Evolutionary conservation across 495 filamentous ascomycete genomes (phyloP), one percentile per base, ranked within the genome.

Genomic region (Xylaria grammica): DNA sequence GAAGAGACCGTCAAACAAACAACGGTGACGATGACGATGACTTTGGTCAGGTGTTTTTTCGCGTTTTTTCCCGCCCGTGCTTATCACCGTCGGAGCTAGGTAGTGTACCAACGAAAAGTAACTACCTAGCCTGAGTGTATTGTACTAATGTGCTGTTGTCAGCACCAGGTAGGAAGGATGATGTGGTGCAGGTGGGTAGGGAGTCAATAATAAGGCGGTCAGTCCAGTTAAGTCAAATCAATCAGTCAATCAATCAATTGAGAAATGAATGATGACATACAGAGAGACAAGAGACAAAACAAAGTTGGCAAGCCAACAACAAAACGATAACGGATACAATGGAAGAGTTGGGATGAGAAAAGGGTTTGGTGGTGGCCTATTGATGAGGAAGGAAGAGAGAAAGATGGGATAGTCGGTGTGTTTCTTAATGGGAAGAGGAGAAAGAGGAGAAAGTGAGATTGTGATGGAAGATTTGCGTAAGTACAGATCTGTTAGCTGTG

Each of bases 401-500:
- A 29, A 58, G 56, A 24, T 34, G 26, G 29, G 20, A 17, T 8
- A 13, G 56, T 29, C 24, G 38, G 27, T 48, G 42, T 46, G 26
- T 27, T 34, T 17, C 15, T 4, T 3, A 20, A 20, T 57, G 38
- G 24, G 56, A 44, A 34, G 55, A 58, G 40, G 56, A 59, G 56
- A 48, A 59, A 29, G 56, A 46, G 56, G 56, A 59, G 56, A 59
- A 42, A 19, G 26, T 19, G 22, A 45, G 49, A 24, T 54, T 20
- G 49, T 45, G 60, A 62, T 38, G 60, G 50, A 46, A 63, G 60
- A 26, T 6, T 55, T 55, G 50, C 60, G 50, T 55, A 63, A 42
- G 58, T 51, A 59, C 42, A 27, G 4, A 11, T 24, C 5, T 44
- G n/a, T n/a, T n/a, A n/a, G n/a, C n/a, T n/a, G n/a, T n/a, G n/a